Evolutionary conservation across 2,329 filamentous ascomycete species (phyloP), one percentile per base, ranked within the genome.

Genomic region (Cercospora sp.): DNA sequence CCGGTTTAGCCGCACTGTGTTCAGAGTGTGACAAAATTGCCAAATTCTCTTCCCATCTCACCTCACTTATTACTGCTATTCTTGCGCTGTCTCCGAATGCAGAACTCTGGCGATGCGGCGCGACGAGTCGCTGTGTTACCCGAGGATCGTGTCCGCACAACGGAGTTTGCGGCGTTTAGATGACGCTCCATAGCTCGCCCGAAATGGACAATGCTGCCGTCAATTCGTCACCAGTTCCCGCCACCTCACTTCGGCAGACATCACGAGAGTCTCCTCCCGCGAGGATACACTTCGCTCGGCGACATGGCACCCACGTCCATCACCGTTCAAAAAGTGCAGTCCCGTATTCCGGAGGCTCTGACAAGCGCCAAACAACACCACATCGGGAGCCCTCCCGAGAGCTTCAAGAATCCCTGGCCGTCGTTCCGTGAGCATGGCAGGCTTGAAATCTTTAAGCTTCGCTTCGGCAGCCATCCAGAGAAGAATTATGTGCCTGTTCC

Each of bases 391-490:
- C 82, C 82, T 4, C 82, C 82, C 6, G 80, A 80, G 1, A 76
- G 76, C 18, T 86, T 85, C 76, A 77, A 74, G 30, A 85, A 85
- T 69, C 83, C 84, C 13, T 85, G 84, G 84, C 80, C 82, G 20
- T 85, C 83, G 2, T 73, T 70, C 42, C 70, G 71, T 9, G 70
- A 74, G 16, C 45, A 79, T 42, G 64, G 68, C 20, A 66, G 40
- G 1, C 20, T 72, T 5, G 68, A 75, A 1, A 65, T 77, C 6
- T 64, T 84, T 33, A 75, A 79, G 30, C 75, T 76, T 8, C 78
- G 80, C 9, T 79, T 83, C 65, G 75, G 77, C 31, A 77, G 63
- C 4, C 64, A 73, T 66, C 73, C 77, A 1, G 77, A 80, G 10
- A 80, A 80, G 60, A 82, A 83, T 68, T 83, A 81, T 64, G 79